Base-by-base conservation (phyloP, 768 basidiomycete species). In the Obba rivulosa region DNA sequence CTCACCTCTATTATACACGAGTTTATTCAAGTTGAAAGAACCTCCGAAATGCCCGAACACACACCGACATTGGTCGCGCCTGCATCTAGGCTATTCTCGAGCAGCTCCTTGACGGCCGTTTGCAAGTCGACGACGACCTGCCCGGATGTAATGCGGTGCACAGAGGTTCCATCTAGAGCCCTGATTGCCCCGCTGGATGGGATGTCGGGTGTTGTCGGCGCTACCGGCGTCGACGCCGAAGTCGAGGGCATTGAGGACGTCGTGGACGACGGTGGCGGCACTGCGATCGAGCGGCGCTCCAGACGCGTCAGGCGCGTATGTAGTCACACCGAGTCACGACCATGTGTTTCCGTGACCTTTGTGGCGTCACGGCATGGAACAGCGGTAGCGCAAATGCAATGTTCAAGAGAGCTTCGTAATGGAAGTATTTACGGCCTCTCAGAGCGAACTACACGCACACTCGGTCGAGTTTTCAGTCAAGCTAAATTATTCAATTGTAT, bases 51-150 rank as follows among this genome's bases (percentile, higher is more conserved):
- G 11, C 20, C 28, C 20, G 2, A 21, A 22, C 17, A 59, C 83
- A 24, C 39, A 89, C 95, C 94, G 36, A 99, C 80, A 55, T 69
- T 81, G 0, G 87, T 92, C 0, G 93, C 90, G 0, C 87, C 87
- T 1, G 96, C 93, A 64, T 99, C 96, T 23, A 97, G 70, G 49
- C 91, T 89, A 63, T 99, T 99, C 68, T 99, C 96, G 2, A 99
- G 79, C 8, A 98, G 80, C 65, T 99, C 96, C 63, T 98, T 99
- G 50, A 97, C 84, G 1, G 92, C 92, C 0, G 87, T 89, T 62
- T 93, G 92, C 1, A 98, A 78, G 62, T 96, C 92, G 22, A 94
- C 75, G 1, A 98, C 87, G 40, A 98, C 95, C 64, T 98, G 96
- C 2, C 95, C 95, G 2, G 92, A 92, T 0, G 93, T 89, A 46